These are phyloP conservation scores for Nannochloropsis granulata DNA, from an alignment of 108 stramenopile genomes.

Conservation along the genomic window DNA sequence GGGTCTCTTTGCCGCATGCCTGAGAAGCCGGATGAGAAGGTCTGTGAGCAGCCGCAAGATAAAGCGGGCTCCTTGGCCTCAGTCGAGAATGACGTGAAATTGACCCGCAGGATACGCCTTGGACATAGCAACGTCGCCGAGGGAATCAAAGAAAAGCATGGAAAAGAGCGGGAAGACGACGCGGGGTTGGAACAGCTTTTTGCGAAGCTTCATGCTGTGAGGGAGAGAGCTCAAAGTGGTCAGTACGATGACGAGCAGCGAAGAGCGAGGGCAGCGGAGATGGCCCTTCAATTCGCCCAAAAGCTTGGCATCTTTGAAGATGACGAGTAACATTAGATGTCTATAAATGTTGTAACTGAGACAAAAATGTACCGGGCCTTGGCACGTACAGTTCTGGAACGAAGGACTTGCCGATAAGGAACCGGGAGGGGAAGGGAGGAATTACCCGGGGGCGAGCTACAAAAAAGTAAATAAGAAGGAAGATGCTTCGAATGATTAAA, in stretches of 20 bases:
- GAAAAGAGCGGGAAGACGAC: background rate
- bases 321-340: background rate
- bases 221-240: background rate
- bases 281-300: background rate
- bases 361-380: no score
- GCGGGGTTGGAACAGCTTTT: background rate
- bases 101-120: background rate
- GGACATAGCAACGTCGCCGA: background rate
- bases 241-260: background rate
- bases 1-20: background rate
- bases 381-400: no score
- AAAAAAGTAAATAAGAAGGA: no score
- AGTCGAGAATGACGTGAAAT: background rate
- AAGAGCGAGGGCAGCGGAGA: background rate
- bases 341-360: no score
- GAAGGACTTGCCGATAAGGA: no score
- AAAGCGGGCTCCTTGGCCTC: background rate
- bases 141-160: background rate
- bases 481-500: no score
- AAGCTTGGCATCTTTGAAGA: background rate
- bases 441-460: no score
- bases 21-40: background rate
- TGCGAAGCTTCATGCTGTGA: background rate
- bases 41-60: background rate
- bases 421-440: no score